Base-by-base conservation (phyloP, 1,139 yeast genomes). In the Suhomyces kunorum region DNA sequence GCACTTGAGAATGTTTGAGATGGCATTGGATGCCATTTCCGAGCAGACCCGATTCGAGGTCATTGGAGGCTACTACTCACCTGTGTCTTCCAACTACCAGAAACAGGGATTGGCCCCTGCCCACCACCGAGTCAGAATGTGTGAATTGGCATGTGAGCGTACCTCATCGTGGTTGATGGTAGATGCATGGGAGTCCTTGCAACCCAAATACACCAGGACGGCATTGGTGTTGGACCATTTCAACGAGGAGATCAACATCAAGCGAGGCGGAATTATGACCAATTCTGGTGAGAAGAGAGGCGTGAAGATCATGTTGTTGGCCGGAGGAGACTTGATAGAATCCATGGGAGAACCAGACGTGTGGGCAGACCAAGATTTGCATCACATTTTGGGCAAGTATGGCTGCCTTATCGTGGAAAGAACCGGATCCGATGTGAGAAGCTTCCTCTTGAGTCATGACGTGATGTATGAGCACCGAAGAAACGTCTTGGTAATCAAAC, bases 311-410 rank as follows among this genome's bases (percentile, higher is more conserved):
- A 92, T 92, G 98, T 74, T 92, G 44, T 71, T 92, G 29, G 98
- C 98, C 1, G 99, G 99, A 36, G 98, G 98, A 27, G 98, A 92
- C 64, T 74, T 94, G 54, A 92, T 92, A 43, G 98, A 92, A 63
- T 83, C 95, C 36, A 92, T 94, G 98, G 98, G 98, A n/a, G 98
- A 92, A 63, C 98, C 98, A 22, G 94, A 90, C 56, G 98, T 92
- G 26, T 92, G 99, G 99, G 96, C 95, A 1, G 98, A 90, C 59
- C 85, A 78, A 44, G 99, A 92, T 63, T 73, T 92, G 55, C 96
- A 90, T 58, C 98, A 92, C 62, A 94, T 92, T 39, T 73, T 92
- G 49, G 98, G 98, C 20, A 82, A 87, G 48, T 92, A 92, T 61
- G 98, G 99, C 2, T 92, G 98, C 64, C 70, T 92, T 49, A 92